These are phyloP conservation scores for Nidula microcarpa DNA, from an alignment of 768 basidiomycete genomes.

Conservation along the genomic window DNA sequence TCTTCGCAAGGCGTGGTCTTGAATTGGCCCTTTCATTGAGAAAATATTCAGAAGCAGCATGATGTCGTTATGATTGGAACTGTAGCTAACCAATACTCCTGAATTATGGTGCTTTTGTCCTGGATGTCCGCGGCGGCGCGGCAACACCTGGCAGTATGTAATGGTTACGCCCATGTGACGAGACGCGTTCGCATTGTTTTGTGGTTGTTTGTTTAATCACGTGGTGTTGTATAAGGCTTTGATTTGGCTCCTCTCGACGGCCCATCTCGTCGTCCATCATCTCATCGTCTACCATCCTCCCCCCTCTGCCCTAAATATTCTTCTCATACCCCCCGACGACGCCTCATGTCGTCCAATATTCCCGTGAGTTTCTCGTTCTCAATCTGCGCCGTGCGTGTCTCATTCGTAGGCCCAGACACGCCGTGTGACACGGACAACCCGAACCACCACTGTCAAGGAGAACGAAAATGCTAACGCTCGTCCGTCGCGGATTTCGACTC, in stretches of 20 bases:
- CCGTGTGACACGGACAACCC: constrained; percentile 56
- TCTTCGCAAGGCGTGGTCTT: too few species aligned
- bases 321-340: constrained; percentile 18
- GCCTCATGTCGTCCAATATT: constrained; percentile 43
- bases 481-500: constrained; percentile 54
- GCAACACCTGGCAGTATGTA: too few species aligned
- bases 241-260: constrained; percentile 12
- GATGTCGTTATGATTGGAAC: too few species aligned
- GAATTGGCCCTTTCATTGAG: too few species aligned
- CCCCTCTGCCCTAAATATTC: constrained; percentile 7
- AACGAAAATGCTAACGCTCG: constrained; percentile 75
- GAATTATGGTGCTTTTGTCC: too few species aligned
- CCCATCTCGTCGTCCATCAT: constrained; percentile 19
- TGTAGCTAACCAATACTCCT: too few species aligned
- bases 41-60: too few species aligned
- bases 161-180: constrained; percentile 29
- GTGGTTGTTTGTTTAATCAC: constrained; percentile 24
- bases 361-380: constrained; percentile 29
- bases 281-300: constrained; percentile 5
- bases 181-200: constrained; percentile 32
- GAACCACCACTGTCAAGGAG: constrained; percentile 53
- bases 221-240: constrained; percentile 38
- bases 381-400: constrained; percentile 1
- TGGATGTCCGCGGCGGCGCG: too few species aligned
- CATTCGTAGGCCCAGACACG: constrained; percentile 49